These are phyloP conservation scores for Aspergillus hancockii DNA, from an alignment of 495 filamentous ascomycete genomes.

Conservation along the genomic window DNA sequence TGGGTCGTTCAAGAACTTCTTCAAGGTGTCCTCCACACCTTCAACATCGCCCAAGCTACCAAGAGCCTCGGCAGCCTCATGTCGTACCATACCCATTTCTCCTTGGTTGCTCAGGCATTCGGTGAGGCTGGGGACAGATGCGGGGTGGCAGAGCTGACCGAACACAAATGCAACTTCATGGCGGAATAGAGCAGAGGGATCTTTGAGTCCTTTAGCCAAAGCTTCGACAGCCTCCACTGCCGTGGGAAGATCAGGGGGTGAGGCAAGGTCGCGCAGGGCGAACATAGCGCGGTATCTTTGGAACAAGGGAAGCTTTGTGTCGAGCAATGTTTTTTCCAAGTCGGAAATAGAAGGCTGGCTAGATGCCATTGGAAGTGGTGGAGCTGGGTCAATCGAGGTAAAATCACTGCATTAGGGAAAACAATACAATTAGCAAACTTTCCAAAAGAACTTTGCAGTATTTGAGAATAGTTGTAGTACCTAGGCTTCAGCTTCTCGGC, in stretches of 20 bases:
- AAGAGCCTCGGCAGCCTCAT: constrained; percentile 97
- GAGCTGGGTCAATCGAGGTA: constrained; percentile 92
- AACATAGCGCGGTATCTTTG: constrained; percentile 98
- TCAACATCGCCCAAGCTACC: constrained; percentile 92
- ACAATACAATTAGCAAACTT: constrained; percentile 4
- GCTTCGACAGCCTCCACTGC: constrained; percentile 80
- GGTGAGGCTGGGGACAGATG: constrained; percentile 88
- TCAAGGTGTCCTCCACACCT: constrained; percentile 84
- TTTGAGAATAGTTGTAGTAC: constrained; percentile 41
- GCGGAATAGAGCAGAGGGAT: constrained; percentile 90
- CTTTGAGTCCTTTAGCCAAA: constrained; percentile 81
- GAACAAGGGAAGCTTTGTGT: constrained; percentile 80
- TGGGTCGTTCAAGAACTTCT: constrained; percentile 81
- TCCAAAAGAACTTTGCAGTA: constrained; percentile 3
- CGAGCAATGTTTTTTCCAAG: constrained; percentile 72
- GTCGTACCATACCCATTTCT: constrained; percentile 93
- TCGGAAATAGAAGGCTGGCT: constrained; percentile 65
- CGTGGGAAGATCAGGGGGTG: constrained; percentile 85
- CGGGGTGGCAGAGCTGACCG: constrained; percentile 91
- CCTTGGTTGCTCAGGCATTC: constrained; percentile 72
- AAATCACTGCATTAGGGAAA: constrained; percentile 67
- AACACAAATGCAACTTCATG: constrained; percentile 99
- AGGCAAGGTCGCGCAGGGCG: constrained; percentile 87
- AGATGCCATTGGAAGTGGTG: constrained; percentile 69
- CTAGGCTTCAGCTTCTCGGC: constrained; percentile 76